Evolutionary conservation across 805 yeast genomes (phyloP).

Genomic region (Wickerhamomyces chaumierensis): DNA sequence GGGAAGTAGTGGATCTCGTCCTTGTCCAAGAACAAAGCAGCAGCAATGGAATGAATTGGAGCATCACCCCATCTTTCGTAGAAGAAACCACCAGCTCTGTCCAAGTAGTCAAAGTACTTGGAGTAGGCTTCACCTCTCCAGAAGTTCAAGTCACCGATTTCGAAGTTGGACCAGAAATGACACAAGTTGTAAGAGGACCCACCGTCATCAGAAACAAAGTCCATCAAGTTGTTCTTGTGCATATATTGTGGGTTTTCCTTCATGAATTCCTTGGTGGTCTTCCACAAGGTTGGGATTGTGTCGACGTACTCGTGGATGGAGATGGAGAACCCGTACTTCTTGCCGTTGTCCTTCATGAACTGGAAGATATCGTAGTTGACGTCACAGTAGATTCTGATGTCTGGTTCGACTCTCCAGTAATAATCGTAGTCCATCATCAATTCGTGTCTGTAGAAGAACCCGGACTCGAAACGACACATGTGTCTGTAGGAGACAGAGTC

Average conservation of each 20-base stretch:
- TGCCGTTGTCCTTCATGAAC: slow-evolving; percentile 42
- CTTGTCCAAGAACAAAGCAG: slow-evolving; percentile 46
- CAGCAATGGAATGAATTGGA: slow-evolving; percentile 75
- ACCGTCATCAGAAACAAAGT: slow-evolving; percentile 51
- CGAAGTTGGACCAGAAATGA: slow-evolving; percentile 79
- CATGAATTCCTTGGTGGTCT: slow-evolving; percentile 37
- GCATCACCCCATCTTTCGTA: slow-evolving; percentile 95
- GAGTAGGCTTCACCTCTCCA: slow-evolving; percentile 55
- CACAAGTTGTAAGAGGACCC: slow-evolving; percentile 65
- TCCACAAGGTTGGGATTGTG: slow-evolving; percentile 62
- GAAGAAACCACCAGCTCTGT: slow-evolving; percentile 65
- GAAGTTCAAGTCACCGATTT: slow-evolving; percentile 60
- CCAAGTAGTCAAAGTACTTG: slow-evolving; percentile 52
- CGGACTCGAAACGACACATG: slow-evolving; percentile 44
- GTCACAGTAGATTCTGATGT: slow-evolving; percentile 50
- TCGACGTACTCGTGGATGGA: slow-evolving; percentile 53
- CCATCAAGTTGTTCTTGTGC: slow-evolving; percentile 40
- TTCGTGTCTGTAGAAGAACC: slow-evolving; percentile 57
- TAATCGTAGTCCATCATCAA: slow-evolving; percentile 49
- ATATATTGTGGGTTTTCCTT: slow-evolving; percentile 29
- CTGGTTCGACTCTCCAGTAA: slow-evolving; percentile 77
- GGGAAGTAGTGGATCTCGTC: slow-evolving; percentile 59
- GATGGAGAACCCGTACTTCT: slow-evolving; percentile 59
- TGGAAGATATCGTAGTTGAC: slow-evolving; percentile 56
- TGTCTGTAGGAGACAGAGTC: slow-evolving; percentile 54